phyloP scores from a whole-genome alignment of 2,329 filamentous ascomycete species.

The Leptographium procerum region DNA sequence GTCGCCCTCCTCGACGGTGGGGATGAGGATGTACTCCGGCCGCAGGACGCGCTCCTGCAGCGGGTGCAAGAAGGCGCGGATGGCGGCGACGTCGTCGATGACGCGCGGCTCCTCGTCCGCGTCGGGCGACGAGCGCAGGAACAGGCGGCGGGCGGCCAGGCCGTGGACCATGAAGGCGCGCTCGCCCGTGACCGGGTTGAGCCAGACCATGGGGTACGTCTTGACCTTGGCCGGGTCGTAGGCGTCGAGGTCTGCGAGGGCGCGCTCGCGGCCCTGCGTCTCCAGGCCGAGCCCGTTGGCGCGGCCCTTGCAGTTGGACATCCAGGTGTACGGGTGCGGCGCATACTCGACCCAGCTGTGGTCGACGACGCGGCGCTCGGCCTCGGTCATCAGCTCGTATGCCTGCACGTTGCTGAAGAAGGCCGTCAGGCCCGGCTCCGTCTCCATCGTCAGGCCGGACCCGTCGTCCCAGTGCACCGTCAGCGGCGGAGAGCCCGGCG shows the following conservation, averaged over 20 bases:
- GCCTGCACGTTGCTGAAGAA: constrained; percentile 31
- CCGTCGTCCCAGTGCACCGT: constrained; percentile 20
- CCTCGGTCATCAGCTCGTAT: constrained; percentile 27
- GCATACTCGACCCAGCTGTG: constrained; percentile 35
- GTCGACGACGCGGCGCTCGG: constrained; percentile 29
- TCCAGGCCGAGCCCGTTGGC: constrained; percentile 29
- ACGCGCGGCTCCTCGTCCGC: constrained; percentile 23
- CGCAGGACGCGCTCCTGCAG: constrained; percentile 28
- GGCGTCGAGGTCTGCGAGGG: constrained; percentile 23
- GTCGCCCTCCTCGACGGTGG: constrained; percentile 28
- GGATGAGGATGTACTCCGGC: constrained; percentile 30
- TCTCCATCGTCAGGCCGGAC: constrained; percentile 26
- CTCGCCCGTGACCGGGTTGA: constrained; percentile 29
- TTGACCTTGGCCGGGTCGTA: constrained; percentile 23
- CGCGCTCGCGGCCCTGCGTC: constrained; percentile 25
- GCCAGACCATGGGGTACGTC: constrained; percentile 34
- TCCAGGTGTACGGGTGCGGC: constrained; percentile 32
- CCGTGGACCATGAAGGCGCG: constrained; percentile 32
- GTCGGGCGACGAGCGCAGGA: constrained; percentile 21
- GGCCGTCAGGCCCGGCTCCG: constrained; percentile 30
- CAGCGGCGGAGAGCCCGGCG: constrained; percentile 19
- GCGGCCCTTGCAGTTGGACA: constrained; percentile 26
- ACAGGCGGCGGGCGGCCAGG: constrained; percentile 26
- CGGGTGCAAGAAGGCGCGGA: constrained; percentile 22
- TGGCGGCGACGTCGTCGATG: constrained; percentile 25